phyloP scores from a whole-genome alignment of 805 yeast genomes.

The Cyberlindnera suaveolens region DNA sequence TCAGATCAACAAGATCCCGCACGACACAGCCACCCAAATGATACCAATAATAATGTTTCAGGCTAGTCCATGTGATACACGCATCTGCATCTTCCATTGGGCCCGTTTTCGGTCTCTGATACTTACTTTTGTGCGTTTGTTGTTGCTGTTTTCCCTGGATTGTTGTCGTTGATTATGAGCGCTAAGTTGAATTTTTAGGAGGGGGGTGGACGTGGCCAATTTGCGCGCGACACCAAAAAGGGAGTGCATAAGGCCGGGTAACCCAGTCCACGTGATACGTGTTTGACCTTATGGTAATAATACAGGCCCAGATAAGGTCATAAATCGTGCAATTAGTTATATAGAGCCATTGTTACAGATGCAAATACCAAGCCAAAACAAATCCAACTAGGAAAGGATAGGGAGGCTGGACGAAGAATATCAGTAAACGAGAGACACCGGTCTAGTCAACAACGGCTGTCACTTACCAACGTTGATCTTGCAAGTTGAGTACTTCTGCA shows the following conservation, averaged over 20 bases:
- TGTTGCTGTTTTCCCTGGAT: background rate
- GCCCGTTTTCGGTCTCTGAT: too few species aligned
- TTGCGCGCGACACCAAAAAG: background rate
- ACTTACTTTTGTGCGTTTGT: background rate
- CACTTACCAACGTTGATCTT: conserved; percentile 87
- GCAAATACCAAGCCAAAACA: too few species aligned
- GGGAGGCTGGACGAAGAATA: too few species aligned
- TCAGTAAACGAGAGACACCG: background rate
- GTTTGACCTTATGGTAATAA: too few species aligned
- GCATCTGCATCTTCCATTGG: too few species aligned
- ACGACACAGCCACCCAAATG: too few species aligned
- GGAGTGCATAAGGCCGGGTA: conserved; percentile 4
- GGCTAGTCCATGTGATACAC: too few species aligned
- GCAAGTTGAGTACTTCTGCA: conserved; percentile 69
- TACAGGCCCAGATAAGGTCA: background rate
- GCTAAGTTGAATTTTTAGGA: conserved; percentile 5
- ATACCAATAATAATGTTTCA: too few species aligned
- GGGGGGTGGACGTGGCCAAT: conserved; percentile 17
- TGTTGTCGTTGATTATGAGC: conserved; percentile 1
- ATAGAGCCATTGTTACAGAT: background rate
- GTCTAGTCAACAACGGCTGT: conserved; percentile 1
- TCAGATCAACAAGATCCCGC: too few species aligned
- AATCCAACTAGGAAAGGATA: too few species aligned
- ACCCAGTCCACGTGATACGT: conserved; percentile 1
- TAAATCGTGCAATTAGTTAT: conserved; percentile 3